A percentile compares a stretch with the other conserved stretches of the same genome.
Conservation (phyloP, 768 basidiomycete species). For the Filobasidium floriforme region DNA sequence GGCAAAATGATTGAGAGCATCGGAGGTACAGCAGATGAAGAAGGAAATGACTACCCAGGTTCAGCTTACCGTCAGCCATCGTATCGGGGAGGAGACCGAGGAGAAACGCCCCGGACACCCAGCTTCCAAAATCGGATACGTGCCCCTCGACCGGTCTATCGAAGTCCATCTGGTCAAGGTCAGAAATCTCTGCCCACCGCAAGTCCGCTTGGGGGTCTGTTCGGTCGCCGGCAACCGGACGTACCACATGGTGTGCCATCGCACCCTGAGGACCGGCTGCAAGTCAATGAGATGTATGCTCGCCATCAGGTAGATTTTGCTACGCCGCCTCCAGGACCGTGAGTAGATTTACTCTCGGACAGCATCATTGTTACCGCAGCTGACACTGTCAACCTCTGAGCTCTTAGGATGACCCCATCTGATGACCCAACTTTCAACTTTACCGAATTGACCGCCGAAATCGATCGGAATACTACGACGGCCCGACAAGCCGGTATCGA, state of each 20-base stretch:
- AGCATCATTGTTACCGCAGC: neutral
- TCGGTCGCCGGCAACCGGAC: neutral
- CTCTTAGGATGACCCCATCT: slow-evolving; percentile 24
- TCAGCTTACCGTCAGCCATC: slow-evolving; percentile 1
- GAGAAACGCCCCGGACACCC: neutral
- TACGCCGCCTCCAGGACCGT: slow-evolving; percentile 17
- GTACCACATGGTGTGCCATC: neutral
- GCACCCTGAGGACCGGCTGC: slow-evolving; percentile 14
- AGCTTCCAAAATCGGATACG: slow-evolving; percentile 3
- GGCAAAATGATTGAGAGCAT: slow-evolving; percentile 80
- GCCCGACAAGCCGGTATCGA: slow-evolving; percentile 64
- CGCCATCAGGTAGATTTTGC: slow-evolving; percentile 19
- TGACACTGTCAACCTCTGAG: slow-evolving; percentile 14
- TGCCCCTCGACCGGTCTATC: neutral
- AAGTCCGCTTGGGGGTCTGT: slow-evolving; percentile 5
- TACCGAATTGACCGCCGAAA: slow-evolving; percentile 54
- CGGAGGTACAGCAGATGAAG: slow-evolving; percentile 64
- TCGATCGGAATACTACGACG: slow-evolving; percentile 65
- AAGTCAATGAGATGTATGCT: slow-evolving; percentile 20
- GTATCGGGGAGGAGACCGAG: neutral
- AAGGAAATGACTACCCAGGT: slow-evolving; percentile 52
- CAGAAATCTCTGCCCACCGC: neutral
- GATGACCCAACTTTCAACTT: slow-evolving; percentile 52
- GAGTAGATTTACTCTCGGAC: slow-evolving; percentile 4
- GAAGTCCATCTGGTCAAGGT: neutral